Percentiles rank a stretch among this genome's conserved stretches.
These are phyloP conservation scores for Dianthus caryophyllus DNA, from an alignment of 148 eudicot genomes.

Conservation along the genomic window DNA sequence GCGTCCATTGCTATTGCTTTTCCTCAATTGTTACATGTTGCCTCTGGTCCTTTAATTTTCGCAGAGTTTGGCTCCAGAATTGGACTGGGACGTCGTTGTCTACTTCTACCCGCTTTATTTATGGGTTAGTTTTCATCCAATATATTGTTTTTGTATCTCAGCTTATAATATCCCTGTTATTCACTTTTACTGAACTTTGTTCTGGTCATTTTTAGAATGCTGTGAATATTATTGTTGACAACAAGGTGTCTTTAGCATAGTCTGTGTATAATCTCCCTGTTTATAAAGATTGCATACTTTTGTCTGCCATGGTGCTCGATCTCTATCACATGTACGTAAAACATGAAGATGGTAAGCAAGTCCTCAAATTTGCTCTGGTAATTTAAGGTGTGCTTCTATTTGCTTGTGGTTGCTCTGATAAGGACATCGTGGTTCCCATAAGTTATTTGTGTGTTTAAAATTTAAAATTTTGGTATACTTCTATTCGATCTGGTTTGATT, in stretches of 20 bases:
- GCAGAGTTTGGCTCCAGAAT: constrained; percentile 94
- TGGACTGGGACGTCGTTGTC: constrained; percentile 79
- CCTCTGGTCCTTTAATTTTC: constrained; percentile 10
- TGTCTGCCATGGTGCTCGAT: neutral
- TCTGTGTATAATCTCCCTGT: neutral
- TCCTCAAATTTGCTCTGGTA: neutral
- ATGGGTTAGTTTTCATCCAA: constrained; percentile 47
- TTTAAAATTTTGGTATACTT: neutral
- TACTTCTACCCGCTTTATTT: constrained; percentile 59
- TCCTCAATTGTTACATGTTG: neutral
- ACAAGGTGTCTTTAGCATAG: neutral
- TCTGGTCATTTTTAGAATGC: neutral
- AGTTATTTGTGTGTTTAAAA: neutral
- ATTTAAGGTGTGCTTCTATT: neutral
- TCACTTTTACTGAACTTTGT: neutral
- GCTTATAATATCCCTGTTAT: neutral
- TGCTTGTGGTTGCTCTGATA: neutral
- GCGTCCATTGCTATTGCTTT: neutral
- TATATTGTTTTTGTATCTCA: neutral
- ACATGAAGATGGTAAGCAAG: neutral
- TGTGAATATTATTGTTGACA: neutral
- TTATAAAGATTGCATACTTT: constrained; percentile 3
- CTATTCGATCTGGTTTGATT: no score
- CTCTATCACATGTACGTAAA: neutral
- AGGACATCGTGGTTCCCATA: neutral